These are phyloP conservation scores for Tetragonia tetragonoides DNA, from an alignment of 148 eudicot genomes.

Conservation along the genomic window DNA sequence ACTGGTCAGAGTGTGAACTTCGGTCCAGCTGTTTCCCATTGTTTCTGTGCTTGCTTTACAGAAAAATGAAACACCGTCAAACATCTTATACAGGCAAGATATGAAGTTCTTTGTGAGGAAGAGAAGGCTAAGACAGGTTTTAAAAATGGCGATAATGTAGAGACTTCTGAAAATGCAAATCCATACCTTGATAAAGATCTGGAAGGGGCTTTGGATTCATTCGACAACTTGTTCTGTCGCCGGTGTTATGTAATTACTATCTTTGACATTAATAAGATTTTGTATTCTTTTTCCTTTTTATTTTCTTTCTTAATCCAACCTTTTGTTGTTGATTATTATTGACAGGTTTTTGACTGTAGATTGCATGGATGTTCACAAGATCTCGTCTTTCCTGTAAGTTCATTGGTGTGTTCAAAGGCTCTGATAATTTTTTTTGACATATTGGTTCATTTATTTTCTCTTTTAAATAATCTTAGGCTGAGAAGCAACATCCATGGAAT, in stretches of 20 bases:
- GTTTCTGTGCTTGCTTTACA: slow-evolving; percentile 69
- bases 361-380: slow-evolving; percentile 99
- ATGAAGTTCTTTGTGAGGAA: slow-evolving; percentile 60
- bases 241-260: slow-evolving; percentile 76
- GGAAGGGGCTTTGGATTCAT: slow-evolving; percentile 93
- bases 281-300: neutral
- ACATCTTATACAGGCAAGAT: slow-evolving; percentile 99
- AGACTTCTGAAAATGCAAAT: slow-evolving; percentile 34
- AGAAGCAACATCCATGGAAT: slow-evolving; percentile 71
- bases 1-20: slow-evolving; percentile 62
- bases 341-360: slow-evolving; percentile 96
- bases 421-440: slow-evolving; percentile 4
- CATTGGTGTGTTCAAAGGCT: slow-evolving; percentile 4
- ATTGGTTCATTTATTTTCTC: neutral
- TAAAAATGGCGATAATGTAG: slow-evolving; percentile 38
- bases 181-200: slow-evolving; percentile 81
- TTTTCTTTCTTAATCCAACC: slow-evolving; percentile 13
- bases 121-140: slow-evolving; percentile 36
- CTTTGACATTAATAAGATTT: slow-evolving; percentile 13
- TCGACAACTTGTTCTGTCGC: slow-evolving; percentile 93
- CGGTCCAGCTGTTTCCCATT: slow-evolving; percentile 89
- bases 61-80: slow-evolving; percentile 83
- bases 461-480: slow-evolving; percentile 44
- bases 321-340: slow-evolving; percentile 24
- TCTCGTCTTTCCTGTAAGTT: slow-evolving; percentile 85